Conservation (phyloP, 352 stramenopile genomes). For the Phytophthora pisi region DNA sequence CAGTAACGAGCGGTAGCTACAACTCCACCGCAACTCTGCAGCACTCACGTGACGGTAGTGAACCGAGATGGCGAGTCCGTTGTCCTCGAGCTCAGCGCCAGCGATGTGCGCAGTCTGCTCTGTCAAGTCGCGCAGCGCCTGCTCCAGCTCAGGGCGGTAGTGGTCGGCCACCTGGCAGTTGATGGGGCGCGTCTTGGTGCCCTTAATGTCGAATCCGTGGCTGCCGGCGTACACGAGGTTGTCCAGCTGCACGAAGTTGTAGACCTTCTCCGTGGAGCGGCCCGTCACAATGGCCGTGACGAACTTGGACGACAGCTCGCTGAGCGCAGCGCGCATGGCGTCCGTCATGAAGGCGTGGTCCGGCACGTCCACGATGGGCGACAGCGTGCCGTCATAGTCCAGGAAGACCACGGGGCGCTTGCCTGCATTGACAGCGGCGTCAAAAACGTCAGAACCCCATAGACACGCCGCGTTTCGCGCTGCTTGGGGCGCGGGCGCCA, state of each 20-base stretch:
- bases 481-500: conserved; percentile 1
- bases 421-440: conserved; percentile 32
- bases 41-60: conserved; percentile 75
- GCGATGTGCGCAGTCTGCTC: conserved; percentile 48
- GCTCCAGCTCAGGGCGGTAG: conserved; percentile 54
- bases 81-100: conserved; percentile 79
- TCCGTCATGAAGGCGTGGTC: conserved; percentile 73
- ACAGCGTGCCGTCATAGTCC: conserved; percentile 81
- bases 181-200: conserved; percentile 57
- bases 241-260: conserved; percentile 78
- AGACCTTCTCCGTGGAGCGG: conserved; percentile 76
- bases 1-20: conserved; percentile 12
- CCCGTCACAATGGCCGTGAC: conserved; percentile 78
- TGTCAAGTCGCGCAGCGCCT: conserved; percentile 43
- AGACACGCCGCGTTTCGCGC: conserved; percentile 7
- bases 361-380: conserved; percentile 79
- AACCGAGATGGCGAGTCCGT: conserved; percentile 74
- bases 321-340: conserved; percentile 61
- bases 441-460: conserved; percentile 32
- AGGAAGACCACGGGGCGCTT: conserved; percentile 75
- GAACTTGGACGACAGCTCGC: conserved; percentile 67
- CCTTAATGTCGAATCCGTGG: conserved; percentile 85
- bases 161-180: conserved; percentile 64
- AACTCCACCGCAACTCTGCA: conserved; percentile 7
- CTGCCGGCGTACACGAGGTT: conserved; percentile 83